Evolutionary conservation across 169 alveolate species (phyloP).

Genomic region (Plasmodium malariae): DNA sequence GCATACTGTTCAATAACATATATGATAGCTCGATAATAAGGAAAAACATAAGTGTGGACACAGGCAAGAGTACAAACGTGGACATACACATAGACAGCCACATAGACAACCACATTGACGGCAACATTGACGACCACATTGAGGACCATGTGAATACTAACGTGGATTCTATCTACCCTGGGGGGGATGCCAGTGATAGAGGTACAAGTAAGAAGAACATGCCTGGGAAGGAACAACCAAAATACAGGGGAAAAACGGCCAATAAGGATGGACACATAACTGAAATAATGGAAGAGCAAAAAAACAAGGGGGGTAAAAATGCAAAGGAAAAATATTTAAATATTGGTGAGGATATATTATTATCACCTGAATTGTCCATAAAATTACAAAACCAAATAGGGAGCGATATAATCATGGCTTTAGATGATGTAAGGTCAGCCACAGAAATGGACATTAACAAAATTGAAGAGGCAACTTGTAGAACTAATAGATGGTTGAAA

Average conservation of each 20-base stretch:
- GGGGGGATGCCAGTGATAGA: no score
- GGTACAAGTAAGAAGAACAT: not conserved
- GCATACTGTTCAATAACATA: conserved; percentile 95
- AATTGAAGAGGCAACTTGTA: conserved; percentile 79
- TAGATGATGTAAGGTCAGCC: conserved; percentile 97
- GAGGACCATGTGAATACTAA: no score
- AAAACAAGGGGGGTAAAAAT: not conserved
- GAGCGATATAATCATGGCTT: conserved; percentile 98
- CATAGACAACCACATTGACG: no score
- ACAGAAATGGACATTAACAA: conserved; percentile 79
- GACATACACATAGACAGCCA: no score
- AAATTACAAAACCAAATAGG: conserved; percentile 95
- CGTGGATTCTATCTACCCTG: no score
- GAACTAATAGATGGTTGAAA: conserved; percentile 90
- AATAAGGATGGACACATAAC: no score
- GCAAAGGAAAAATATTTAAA: not conserved
- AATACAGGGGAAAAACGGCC: no score
- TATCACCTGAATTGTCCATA: conserved; percentile 97
- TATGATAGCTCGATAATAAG: conserved; percentile 55
- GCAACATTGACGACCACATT: no score
- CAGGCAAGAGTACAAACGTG: not conserved
- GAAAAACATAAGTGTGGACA: not conserved
- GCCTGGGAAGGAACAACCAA: no score
- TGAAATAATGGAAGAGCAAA: not conserved
- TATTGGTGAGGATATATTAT: conserved; percentile 87